phyloP scores from a whole-genome alignment of 805 yeast genomes.

The Metschnikowia kunwiensis region DNA sequence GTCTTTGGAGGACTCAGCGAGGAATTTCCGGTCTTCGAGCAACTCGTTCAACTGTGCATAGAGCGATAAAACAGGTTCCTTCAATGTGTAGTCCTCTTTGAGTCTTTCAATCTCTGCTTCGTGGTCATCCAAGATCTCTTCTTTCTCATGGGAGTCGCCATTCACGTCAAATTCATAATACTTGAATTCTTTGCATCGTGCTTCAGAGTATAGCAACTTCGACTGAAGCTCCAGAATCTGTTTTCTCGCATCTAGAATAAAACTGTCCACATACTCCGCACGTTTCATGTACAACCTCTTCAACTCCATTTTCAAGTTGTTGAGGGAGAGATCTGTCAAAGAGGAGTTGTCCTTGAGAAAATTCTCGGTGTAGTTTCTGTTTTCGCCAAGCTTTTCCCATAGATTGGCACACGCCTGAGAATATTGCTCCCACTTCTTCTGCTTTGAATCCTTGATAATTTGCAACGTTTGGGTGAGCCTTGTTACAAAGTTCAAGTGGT shows the following conservation, averaged over 20 bases:
- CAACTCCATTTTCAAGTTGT: constrained; percentile 53
- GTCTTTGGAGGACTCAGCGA: constrained; percentile 72
- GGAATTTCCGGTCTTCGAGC: constrained; percentile 54
- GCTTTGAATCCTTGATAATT: constrained; percentile 32
- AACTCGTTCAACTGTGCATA: constrained; percentile 55
- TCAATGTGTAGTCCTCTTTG: constrained; percentile 45
- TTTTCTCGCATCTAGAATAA: constrained; percentile 59
- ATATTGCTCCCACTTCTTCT: constrained; percentile 34
- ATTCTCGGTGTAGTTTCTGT: constrained; percentile 32
- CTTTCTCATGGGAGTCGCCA: constrained; percentile 49
- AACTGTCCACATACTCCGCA: constrained; percentile 60
- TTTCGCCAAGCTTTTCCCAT: constrained; percentile 59
- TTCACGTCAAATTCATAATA: constrained; percentile 32
- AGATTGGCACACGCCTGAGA: constrained; percentile 43
- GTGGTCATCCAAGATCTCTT: constrained; percentile 57
- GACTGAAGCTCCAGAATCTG: constrained; percentile 64
- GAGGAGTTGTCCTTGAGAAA: constrained; percentile 48
- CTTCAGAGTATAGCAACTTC: constrained; percentile 53
- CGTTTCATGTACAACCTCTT: constrained; percentile 58
- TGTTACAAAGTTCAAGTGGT: constrained; percentile 32
- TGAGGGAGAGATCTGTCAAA: constrained; percentile 46
- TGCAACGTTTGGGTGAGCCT: constrained; percentile 31
- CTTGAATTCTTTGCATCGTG: constrained; percentile 48
- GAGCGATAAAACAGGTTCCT: constrained; percentile 54
- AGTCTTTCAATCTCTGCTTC: constrained; percentile 58